Evolutionary conservation across 2,329 filamentous ascomycete species (phyloP).

Genomic region (Penicillium thymicola): DNA sequence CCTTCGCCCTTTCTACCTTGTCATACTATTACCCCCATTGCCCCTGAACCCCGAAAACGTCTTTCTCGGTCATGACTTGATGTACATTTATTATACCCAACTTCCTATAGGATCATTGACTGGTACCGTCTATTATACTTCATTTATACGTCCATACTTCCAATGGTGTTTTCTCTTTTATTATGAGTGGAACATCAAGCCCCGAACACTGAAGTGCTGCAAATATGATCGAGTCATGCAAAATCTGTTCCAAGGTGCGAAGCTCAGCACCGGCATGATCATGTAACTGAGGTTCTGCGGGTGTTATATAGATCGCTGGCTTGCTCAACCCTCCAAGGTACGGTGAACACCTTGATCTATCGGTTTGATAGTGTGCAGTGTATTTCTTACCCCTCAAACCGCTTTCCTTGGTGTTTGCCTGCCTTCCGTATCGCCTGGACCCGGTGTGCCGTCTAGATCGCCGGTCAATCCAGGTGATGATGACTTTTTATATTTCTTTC

Average conservation of each 20-base stretch:
- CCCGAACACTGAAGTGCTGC: not conserved
- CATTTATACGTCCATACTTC: not conserved
- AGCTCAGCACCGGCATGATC: not conserved
- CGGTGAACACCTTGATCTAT: not conserved
- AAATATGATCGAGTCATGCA: not conserved
- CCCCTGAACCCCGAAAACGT: not conserved
- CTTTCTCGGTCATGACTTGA: constrained; percentile 19
- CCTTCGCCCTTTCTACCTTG: not conserved
- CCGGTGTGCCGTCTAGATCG: not conserved
- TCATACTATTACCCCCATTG: not conserved
- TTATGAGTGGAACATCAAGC: not conserved
- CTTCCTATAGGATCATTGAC: constrained; percentile 4
- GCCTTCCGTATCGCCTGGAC: not conserved
- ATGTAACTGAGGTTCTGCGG: not conserved
- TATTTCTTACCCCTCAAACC: not conserved
- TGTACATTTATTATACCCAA: constrained; percentile 25
- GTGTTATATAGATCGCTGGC: not conserved
- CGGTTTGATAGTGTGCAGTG: not conserved
- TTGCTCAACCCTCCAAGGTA: not conserved
- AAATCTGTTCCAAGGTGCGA: not conserved
- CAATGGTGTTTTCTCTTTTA: not conserved
- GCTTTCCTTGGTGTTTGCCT: not conserved
- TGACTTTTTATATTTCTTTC: too few relatives aligned
- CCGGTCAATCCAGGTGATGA: not conserved
- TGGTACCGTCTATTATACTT: not conserved